Evolutionary conservation across 208 protist genomes (phyloP), one percentile per base, ranked within the genome.

Genomic region (Acanthamoeba castellanii): DNA sequence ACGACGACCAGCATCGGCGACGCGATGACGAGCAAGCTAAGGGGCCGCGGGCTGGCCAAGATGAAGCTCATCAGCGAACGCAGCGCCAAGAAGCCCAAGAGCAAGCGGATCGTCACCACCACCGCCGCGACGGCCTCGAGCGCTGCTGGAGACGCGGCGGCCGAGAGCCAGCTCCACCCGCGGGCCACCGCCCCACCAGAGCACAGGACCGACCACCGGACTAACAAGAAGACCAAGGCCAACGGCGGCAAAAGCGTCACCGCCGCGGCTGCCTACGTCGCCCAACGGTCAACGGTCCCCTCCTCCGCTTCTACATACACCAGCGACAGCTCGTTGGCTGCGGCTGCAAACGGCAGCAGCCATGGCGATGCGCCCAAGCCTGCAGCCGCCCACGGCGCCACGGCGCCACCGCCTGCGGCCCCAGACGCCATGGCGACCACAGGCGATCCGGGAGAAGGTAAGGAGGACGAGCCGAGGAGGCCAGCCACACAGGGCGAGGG

Each of bases 11-110:
- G 27, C 11, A 27, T 20, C 66, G 66, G 66, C 8, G 66, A 72
- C 0, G 2, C 30, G 20, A 72, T 72, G 30, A 9, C 66, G 30
- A 72, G 66, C 66, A 37, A 27, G 42, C 34, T 34, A 5, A 82
- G 22, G 18, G 32, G 37, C 18, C 72, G 72, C 7, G 42, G 66
- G 13, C 30, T 82, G 42, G 32, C 72, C 34, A 82, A 82, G 72
- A 82, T 82, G 72, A 82, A 82, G 42, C 72, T 82, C 72, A 50
- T 82, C 22, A 82, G 72, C 72, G 72, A 82, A 9, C 72, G 72
- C 72, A 82, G 37, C 72, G 5, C 27, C 72, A 50, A 50, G 72
- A 82, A 82, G 42, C 32, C 59, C 25, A 66, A 66, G 59, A 66
- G 59, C 59, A 66, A n/a, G 59, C 59, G 59, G 25, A 30, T 66